Conservation (phyloP, 306 rosid species). For the Pterocarpus macrocarpus region DNA sequence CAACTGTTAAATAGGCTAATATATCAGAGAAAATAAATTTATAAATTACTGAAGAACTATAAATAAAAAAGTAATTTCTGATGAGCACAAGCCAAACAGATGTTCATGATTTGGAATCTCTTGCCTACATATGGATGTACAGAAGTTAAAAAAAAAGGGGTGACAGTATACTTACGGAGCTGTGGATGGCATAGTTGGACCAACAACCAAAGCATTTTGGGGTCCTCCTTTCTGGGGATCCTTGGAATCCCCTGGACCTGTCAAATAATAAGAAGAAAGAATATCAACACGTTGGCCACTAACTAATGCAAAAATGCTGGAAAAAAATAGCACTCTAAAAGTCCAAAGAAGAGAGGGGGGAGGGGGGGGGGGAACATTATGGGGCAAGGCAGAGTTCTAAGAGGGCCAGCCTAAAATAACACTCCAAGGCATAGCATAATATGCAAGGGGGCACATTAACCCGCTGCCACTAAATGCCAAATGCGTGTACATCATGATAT, state of each 20-base stretch:
- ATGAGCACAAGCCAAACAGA: slow-evolving; percentile 27
- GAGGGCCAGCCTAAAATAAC: slow-evolving; percentile 9
- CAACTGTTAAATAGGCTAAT: slow-evolving; percentile 1
- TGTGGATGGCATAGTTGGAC: slow-evolving; percentile 80
- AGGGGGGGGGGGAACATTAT: not conserved
- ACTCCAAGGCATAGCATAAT: slow-evolving; percentile 8
- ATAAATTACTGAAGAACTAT: not conserved
- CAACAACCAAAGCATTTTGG: slow-evolving; percentile 83
- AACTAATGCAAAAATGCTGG: slow-evolving; percentile 8
- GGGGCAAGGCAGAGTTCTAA: not conserved
- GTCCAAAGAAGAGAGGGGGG: not conserved
- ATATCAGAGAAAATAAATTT: slow-evolving; percentile 5
- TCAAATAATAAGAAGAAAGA: slow-evolving; percentile 38
- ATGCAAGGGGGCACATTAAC: not conserved
- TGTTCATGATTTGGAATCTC: not conserved
- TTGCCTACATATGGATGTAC: not conserved
- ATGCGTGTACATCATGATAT: not conserved
- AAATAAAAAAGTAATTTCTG: not conserved
- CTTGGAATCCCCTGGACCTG: slow-evolving; percentile 70
- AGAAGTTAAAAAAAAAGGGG: slow-evolving; percentile 19
- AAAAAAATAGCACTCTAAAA: not conserved
- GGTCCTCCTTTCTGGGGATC: slow-evolving; percentile 59
- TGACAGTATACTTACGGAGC: slow-evolving; percentile 59
- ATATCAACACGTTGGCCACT: slow-evolving; percentile 35
- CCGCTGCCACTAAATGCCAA: not conserved